phyloP scores from a whole-genome alignment of 2,329 filamentous ascomycete species.

The Didymella pinodella region DNA sequence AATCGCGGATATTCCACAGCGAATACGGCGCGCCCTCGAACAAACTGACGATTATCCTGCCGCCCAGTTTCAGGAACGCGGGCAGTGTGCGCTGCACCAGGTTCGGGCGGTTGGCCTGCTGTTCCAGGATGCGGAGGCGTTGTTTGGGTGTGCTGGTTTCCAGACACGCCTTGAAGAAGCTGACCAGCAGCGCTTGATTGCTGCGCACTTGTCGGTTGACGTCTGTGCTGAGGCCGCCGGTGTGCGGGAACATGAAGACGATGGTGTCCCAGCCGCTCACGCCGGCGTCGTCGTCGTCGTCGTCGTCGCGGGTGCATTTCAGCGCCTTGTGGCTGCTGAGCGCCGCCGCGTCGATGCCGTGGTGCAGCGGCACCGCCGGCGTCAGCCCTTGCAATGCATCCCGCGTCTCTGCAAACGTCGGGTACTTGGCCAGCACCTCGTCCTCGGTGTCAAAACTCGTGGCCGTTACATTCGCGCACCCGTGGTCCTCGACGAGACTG shows the following conservation, averaged over 20 bases:
- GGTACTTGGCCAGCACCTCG: slow-evolving; percentile 61
- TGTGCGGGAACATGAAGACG: slow-evolving; percentile 97
- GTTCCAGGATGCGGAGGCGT: slow-evolving; percentile 25
- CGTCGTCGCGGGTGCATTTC: slow-evolving; percentile 29
- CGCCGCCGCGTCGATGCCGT: slow-evolving; percentile 72
- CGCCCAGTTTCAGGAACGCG: slow-evolving; percentile 60
- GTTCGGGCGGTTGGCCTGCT: slow-evolving; percentile 18
- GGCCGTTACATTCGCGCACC: slow-evolving; percentile 71
- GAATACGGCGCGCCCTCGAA: slow-evolving; percentile 96
- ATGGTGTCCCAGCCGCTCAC: slow-evolving; percentile 72
- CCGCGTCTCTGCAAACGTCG: slow-evolving; percentile 57
- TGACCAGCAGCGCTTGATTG: slow-evolving; percentile 62
- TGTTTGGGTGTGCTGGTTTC: slow-evolving; percentile 27
- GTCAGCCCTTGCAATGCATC: slow-evolving; percentile 33
- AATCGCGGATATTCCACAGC: slow-evolving; percentile 90
- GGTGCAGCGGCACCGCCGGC: slow-evolving; percentile 53
- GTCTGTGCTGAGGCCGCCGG: slow-evolving; percentile 89
- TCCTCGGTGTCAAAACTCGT: slow-evolving; percentile 70
- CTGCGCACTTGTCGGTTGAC: slow-evolving; percentile 92
- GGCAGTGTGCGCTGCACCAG: slow-evolving; percentile 37
- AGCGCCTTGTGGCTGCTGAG: slow-evolving; percentile 42
- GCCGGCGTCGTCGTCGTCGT: slow-evolving; percentile 24
- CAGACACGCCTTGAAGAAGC: slow-evolving; percentile 44
- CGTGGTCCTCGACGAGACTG: slow-evolving; percentile 71
- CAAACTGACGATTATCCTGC: slow-evolving; percentile 78